Conservation (phyloP, 2,329 filamentous ascomycete species). For the Lasiodiplodia citricola region DNA sequence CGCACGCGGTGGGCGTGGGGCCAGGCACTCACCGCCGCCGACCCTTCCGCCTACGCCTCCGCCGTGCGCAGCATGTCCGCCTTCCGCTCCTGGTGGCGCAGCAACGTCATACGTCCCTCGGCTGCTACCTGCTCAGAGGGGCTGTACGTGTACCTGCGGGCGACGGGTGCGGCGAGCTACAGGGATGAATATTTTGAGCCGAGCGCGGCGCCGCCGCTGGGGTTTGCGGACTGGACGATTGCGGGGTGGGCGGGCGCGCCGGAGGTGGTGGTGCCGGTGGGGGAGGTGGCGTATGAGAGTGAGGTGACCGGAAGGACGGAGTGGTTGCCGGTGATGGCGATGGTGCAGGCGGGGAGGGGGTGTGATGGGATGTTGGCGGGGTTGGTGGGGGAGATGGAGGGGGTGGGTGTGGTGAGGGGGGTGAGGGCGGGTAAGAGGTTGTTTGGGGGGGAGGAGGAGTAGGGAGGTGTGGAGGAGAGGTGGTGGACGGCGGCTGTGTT, state of each 20-base stretch:
- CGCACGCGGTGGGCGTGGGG: background rate
- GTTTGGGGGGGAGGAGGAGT: background rate
- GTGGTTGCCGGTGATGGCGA: background rate
- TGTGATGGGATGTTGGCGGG: conserved; percentile 2
- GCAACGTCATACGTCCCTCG: background rate
- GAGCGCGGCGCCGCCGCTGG: background rate
- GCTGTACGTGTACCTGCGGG: background rate
- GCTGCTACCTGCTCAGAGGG: background rate
- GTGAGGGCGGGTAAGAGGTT: background rate
- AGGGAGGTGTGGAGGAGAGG: too few relatives aligned
- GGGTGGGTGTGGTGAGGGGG: background rate
- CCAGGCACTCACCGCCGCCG: background rate
- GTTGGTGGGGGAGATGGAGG: background rate
- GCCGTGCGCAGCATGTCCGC: background rate
- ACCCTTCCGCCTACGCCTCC: background rate
- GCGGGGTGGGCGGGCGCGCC: background rate
- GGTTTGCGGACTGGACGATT: background rate
- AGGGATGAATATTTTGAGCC: background rate
- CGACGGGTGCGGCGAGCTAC: background rate
- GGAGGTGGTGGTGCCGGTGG: background rate
- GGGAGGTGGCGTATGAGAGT: background rate
- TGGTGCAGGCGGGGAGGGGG: background rate
- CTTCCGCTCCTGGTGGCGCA: background rate
- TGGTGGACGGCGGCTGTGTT: too few relatives aligned
- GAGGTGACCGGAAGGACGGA: background rate